These are phyloP conservation scores for Theobroma grandiflorum DNA, from an alignment of 441 rosid genomes.

Conservation along the genomic window DNA sequence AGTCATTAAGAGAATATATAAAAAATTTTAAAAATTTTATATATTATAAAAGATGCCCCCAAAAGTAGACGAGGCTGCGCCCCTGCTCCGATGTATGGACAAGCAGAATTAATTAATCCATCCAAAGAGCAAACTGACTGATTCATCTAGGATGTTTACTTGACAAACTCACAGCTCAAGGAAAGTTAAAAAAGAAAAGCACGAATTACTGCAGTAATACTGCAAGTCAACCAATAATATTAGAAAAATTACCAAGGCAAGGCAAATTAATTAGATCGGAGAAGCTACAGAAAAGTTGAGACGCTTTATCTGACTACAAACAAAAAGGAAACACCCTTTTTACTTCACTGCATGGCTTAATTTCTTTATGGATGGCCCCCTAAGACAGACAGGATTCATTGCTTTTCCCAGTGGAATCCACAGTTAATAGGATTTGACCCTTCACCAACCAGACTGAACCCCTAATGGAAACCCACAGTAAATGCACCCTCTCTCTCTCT, in stretches of 20 bases:
- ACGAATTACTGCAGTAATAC: not conserved
- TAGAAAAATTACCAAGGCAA: too few species aligned
- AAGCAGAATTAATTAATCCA: not conserved
- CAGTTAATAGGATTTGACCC: slow-evolving; percentile 26
- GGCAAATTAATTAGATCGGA: too few species aligned
- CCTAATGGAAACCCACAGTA: not conserved
- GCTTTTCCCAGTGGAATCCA: not conserved
- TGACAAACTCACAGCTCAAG: too few species aligned
- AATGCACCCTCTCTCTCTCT: not conserved
- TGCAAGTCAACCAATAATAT: not conserved
- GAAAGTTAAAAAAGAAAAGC: not conserved
- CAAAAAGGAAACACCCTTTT: slow-evolving; percentile 10
- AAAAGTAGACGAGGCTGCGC: too few species aligned
- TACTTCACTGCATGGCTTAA: not conserved
- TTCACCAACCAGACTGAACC: slow-evolving; percentile 20
- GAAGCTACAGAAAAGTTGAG: not conserved
- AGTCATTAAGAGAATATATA: too few species aligned
- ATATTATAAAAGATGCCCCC: too few species aligned
- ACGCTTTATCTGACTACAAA: slow-evolving; percentile 4
- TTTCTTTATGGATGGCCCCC: not conserved
- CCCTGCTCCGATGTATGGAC: not conserved
- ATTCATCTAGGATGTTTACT: not conserved
- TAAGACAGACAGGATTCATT: not conserved
- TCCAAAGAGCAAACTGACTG: not conserved
- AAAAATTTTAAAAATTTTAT: too few species aligned